Evolutionary conservation across 108 stramenopile genomes (phyloP), one percentile per base, ranked within the genome.

Genomic region (Aurantiochytrium sp.): DNA sequence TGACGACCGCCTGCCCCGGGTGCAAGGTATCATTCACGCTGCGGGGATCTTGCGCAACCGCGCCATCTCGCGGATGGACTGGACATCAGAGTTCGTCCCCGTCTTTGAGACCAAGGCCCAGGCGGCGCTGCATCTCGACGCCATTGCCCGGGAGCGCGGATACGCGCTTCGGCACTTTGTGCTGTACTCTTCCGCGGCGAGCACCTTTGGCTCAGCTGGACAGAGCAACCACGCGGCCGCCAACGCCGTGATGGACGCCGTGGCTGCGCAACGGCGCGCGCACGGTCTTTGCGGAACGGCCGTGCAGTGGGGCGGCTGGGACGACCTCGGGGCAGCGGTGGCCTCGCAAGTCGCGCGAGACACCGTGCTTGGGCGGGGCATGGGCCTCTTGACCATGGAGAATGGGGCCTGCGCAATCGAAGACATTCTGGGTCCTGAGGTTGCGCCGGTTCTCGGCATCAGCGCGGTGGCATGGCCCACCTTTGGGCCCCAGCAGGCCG

Each of bases 171-270:
- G 32, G 1, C 39, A 48, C 45, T 81, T 81, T 81, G 39, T 81
- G 39, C n/a, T 81, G 73, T 81, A 48, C 3, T 81, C 73, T 27
- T 81, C 73, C 12, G 73, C 73, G 6, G 73, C 73, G 32, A 48
- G 73, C 30, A 48, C 45, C 42, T 81, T 81, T 81, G 73, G 73
- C 12, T 81, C 73, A 30, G 42, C 42, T 48, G 73, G 73, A 12
- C 73, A 81, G 73, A 27, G 24, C n/a, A 81, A 81, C 45, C 73
- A 81, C 30, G 73, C 73, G 6, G 73, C 73, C 6, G 73, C 73
- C 6, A 81, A 81, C 24, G 73, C 39, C 6, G 73, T 81, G 0
- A 41, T 81, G 42, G 73, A 81, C 73, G 73, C 73, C n/a, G 32
- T 81, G 6, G 45, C 24, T 6, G 36, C 21, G 19, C 21, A 81